Evolutionary conservation across 164 flowering plant species (phyloP).

Genomic region (Tetrastigma voinierianum): DNA sequence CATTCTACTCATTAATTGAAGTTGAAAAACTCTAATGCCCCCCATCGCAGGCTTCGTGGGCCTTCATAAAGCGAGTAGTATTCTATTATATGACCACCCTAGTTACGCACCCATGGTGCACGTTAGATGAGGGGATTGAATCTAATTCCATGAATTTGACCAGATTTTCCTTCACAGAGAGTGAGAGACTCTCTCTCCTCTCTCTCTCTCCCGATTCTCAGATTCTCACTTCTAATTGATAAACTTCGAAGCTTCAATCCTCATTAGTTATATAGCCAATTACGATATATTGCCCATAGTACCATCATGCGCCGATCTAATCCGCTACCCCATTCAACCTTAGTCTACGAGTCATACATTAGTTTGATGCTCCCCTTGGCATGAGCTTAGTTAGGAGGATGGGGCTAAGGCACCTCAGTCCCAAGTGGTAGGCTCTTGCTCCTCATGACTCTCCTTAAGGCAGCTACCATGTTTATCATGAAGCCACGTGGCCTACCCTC

Average conservation of each 20-base stretch:
- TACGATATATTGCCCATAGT: background rate
- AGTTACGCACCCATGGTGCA: background rate
- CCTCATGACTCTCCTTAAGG: too few relatives aligned
- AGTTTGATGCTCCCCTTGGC: too few relatives aligned
- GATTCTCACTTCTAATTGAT: too few relatives aligned
- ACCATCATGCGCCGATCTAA: background rate
- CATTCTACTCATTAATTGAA: too few relatives aligned
- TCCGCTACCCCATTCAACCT: constrained; percentile 1
- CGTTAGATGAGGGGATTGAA: background rate
- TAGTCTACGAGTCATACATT: background rate
- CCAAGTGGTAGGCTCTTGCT: constrained; percentile 1
- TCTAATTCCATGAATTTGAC: background rate
- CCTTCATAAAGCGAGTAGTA: too few relatives aligned
- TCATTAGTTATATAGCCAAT: background rate
- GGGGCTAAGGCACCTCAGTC: background rate
- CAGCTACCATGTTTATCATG: too few relatives aligned
- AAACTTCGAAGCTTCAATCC: constrained; percentile 3
- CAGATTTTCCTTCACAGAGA: too few relatives aligned
- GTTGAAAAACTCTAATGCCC: too few relatives aligned
- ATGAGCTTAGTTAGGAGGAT: background rate
- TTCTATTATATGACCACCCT: background rate
- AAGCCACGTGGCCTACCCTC: too few relatives aligned
- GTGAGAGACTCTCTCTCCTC: background rate
- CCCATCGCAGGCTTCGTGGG: background rate
- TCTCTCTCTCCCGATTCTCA: too few relatives aligned